These are phyloP conservation scores for Papiliotrema fonsecae DNA, from an alignment of 1,284 basidiomycete species.

Conservation along the genomic window DNA sequence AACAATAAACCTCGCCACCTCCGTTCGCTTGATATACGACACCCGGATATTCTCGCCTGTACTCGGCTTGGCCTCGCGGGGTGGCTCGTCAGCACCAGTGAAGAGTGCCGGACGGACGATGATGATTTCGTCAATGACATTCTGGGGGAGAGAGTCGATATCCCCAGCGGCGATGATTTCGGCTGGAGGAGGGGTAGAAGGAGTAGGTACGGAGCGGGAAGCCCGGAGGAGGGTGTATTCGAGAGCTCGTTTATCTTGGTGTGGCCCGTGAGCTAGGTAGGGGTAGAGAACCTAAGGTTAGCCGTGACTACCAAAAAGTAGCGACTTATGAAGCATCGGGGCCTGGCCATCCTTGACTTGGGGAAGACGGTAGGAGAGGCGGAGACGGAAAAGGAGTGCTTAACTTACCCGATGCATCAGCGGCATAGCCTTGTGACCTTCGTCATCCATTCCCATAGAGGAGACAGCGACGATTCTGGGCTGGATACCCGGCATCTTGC, in stretches of 20 bases:
- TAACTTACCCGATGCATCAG: conserved; percentile 17
- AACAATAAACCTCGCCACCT: conserved; percentile 20
- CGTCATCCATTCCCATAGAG: conserved; percentile 31
- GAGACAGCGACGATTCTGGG: conserved; percentile 24
- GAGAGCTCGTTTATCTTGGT: conserved; percentile 27
- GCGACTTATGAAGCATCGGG: too few relatives aligned
- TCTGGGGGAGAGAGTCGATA: conserved; percentile 1
- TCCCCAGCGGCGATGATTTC: conserved; percentile 8
- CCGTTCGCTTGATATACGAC: conserved; percentile 17
- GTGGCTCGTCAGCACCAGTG: conserved; percentile 9
- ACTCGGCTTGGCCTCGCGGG: conserved; percentile 3
- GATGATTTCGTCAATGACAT: conserved; percentile 21
- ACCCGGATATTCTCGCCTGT: conserved; percentile 10
- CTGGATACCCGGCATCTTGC: neutral
- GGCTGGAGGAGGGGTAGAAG: neutral
- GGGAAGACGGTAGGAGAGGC: too few relatives aligned
- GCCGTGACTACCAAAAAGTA: neutral
- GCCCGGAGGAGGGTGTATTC: conserved; percentile 26
- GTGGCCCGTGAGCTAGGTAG: conserved; percentile 17
- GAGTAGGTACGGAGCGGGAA: neutral
- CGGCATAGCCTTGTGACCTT: conserved; percentile 22
- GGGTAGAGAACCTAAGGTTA: conserved; percentile 18
- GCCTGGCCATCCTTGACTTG: too few relatives aligned
- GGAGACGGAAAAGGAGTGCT: neutral
- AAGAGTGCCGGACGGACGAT: conserved; percentile 24